Evolutionary conservation across 2,329 filamentous ascomycete genomes (phyloP).

Genomic region (Hypoxylon sp.): DNA sequence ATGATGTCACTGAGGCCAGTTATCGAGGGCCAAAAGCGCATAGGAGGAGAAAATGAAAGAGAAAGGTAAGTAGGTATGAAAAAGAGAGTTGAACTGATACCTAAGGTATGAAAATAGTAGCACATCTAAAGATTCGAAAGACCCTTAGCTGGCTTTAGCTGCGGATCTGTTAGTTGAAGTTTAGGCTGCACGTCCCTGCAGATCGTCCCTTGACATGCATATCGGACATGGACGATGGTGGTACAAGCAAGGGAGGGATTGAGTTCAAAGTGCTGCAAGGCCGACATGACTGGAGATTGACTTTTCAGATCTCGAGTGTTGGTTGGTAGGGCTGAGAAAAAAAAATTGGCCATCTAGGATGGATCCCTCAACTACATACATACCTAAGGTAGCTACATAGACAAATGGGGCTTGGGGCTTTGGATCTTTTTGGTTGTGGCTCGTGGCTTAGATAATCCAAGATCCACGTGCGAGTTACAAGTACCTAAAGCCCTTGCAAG

Average conservation of each 20-base stretch:
- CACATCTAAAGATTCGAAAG: background rate
- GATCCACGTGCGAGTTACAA: constrained; percentile 25
- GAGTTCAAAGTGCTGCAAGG: constrained; percentile 22
- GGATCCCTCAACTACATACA: background rate
- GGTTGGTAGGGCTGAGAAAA: constrained; percentile 39
- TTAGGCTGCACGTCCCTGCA: constrained; percentile 37
- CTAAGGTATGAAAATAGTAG: background rate
- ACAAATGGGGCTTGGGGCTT: constrained; percentile 13
- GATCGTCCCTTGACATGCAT: constrained; percentile 41
- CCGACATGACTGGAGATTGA: constrained; percentile 29
- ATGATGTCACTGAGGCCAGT: constrained; percentile 32
- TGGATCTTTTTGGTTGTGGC: background rate
- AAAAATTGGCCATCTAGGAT: constrained; percentile 2
- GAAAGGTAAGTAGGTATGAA: background rate
- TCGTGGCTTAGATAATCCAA: constrained; percentile 15
- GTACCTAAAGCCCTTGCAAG: background rate
- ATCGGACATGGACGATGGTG: constrained; percentile 10
- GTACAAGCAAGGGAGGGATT: constrained; percentile 15
- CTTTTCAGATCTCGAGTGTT: constrained; percentile 39
- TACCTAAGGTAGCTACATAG: too few relatives aligned
- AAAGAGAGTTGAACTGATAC: constrained; percentile 5
- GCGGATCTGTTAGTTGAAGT: constrained; percentile 25
- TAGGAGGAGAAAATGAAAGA: background rate
- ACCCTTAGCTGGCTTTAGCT: constrained; percentile 4
- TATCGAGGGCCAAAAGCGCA: constrained; percentile 3